These are phyloP conservation scores for Xanthoceras sorbifolium DNA, from an alignment of 345 rosid genomes.

Conservation along the genomic window DNA sequence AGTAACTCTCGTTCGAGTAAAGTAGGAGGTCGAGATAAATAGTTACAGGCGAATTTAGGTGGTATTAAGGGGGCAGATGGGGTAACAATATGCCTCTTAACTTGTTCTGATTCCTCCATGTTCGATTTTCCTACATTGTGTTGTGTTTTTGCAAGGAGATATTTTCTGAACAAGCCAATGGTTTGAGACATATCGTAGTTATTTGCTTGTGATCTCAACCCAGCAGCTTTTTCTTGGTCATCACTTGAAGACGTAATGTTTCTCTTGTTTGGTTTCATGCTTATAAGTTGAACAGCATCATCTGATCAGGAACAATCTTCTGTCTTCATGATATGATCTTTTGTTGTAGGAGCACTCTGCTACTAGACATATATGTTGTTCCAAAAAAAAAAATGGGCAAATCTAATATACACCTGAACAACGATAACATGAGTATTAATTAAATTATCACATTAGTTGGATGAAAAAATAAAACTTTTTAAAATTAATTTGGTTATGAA, in stretches of 20 bases:
- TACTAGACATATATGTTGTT: not conserved
- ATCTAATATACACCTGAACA: not conserved
- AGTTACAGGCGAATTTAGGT: not conserved
- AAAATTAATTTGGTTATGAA: too few species aligned
- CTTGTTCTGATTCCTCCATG: slow-evolving; percentile 14
- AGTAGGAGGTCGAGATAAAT: slow-evolving; percentile 20
- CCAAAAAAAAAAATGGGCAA: not conserved
- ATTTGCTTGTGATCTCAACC: not conserved
- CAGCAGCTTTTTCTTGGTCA: not conserved
- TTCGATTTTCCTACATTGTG: slow-evolving; percentile 7
- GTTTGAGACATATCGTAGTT: slow-evolving; percentile 17
- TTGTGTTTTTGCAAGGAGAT: slow-evolving; percentile 8
- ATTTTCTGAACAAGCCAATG: slow-evolving; percentile 23
- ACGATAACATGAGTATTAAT: too few species aligned
- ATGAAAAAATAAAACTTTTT: too few species aligned
- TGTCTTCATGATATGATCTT: not conserved
- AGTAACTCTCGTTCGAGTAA: slow-evolving; percentile 27
- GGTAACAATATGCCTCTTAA: not conserved
- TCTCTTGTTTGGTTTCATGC: not conserved
- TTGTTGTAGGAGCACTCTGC: not conserved
- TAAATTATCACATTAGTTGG: too few species aligned
- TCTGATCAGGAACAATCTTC: not conserved
- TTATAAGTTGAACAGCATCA: not conserved
- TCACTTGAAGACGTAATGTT: not conserved
- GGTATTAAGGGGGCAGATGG: not conserved